Conservation (phyloP, 2,329 filamentous ascomycete genomes). For the Cephalotrichum gorgonifer region DNA sequence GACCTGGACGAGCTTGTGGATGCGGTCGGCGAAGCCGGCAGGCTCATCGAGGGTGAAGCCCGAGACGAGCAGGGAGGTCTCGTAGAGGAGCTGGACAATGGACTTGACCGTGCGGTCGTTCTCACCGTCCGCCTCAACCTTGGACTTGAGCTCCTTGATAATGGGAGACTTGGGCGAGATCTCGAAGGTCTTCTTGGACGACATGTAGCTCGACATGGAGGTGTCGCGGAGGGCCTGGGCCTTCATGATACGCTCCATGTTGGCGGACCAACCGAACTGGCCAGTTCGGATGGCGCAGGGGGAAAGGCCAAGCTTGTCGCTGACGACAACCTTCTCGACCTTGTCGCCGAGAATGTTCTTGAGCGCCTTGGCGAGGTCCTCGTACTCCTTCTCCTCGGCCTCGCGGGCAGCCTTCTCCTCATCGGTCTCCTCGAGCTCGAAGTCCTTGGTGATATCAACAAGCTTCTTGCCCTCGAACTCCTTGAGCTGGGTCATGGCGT, state of each 20-base stretch:
- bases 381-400: conserved; percentile 96
- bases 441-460: conserved; percentile 99
- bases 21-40: conserved; percentile 93
- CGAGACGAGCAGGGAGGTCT: conserved; percentile 96
- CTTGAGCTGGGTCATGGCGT: conserved; percentile 99
- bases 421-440: conserved; percentile 99
- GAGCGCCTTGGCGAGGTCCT: conserved; percentile 86
- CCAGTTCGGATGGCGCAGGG: conserved; percentile 98
- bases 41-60: conserved; percentile 99
- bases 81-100: conserved; percentile 95
- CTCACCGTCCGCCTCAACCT: conserved; percentile 96
- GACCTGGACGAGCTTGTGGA: conserved; percentile 98
- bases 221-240: conserved; percentile 99
- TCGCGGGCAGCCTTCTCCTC: conserved; percentile 97
- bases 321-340: conserved; percentile 99
- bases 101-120: conserved; percentile 99
- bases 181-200: conserved; percentile 99
- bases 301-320: conserved; percentile 88
- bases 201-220: conserved; percentile 99
- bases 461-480: conserved; percentile 99
- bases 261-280: conserved; percentile 99
- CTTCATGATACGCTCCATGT: conserved; percentile 99
- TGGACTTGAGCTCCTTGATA: conserved; percentile 98
- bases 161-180: conserved; percentile 98
- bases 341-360: conserved; percentile 99